Base-by-base conservation (phyloP, 495 filamentous ascomycete genomes). In the Lentithecium fluviatile region DNA sequence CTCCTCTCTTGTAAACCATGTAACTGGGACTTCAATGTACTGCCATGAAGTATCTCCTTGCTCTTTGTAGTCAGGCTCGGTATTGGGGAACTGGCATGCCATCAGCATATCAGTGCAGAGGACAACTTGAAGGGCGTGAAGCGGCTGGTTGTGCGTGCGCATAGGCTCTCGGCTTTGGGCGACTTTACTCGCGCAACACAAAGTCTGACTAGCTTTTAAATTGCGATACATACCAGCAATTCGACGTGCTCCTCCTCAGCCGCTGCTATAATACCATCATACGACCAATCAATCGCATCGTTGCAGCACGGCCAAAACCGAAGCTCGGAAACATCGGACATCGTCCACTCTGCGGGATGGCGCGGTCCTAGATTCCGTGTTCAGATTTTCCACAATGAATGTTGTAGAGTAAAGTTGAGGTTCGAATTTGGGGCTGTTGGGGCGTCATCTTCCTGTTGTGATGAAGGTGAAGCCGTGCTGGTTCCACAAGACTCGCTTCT, bases 281-380 rank as follows among this genome's bases (percentile, higher is more conserved):
- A 65, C 0, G 85, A 87, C 83, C 85, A 88, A 45, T 77, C 73
- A 12, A 87, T 72, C 51, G 80, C 82, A 61, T 82, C 71, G n/a
- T 40, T 37, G 25, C 64, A 56, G 15, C 69, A 73, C 21, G 74
- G 77, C 68, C 76, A 74, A 58, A 71, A 67, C 45, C 65, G 65
- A n/a, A 79, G 68, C 38, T 46, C 45, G 15, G 66, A 62, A 21
- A 55, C 47, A 25, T 60, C 54, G n/a, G 66, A 46, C 69, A 71
- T 71, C 26, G 17, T 48, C 11, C 17, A 5, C 15, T 15, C 24
- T 6, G 23, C 23, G 46, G 46, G 23, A 23, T 49, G 3, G 15
- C 40, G 7, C 46, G 15, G 19, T 49, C n/a, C 23, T 6, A n/a
- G 13, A 49, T 49, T 20, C 46, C 23, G 20, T n/a, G n/a, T 46